Conservation (phyloP, 1,284 basidiomycete genomes). For the Ceratobasidium sp. region DNA sequence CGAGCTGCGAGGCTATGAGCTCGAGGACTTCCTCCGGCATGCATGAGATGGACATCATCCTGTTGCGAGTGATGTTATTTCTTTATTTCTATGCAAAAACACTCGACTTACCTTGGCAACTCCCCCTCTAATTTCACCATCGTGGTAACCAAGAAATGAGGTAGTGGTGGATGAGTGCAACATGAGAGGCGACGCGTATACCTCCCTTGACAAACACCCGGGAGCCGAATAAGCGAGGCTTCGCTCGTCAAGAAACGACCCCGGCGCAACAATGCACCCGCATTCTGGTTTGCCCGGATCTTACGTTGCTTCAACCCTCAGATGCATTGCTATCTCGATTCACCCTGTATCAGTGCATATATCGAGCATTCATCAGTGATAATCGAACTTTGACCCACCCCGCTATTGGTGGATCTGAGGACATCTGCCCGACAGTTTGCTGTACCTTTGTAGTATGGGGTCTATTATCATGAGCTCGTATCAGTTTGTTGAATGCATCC, state of each 20-base stretch:
- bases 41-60: constrained; percentile 2
- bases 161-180: neutral
- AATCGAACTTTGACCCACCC: neutral
- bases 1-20: constrained; percentile 30
- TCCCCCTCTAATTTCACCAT: too few relatives aligned
- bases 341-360: neutral
- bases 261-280: neutral
- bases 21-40: constrained; percentile 36
- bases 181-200: neutral
- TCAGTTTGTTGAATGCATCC: too few relatives aligned
- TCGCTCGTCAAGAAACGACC: neutral
- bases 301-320: constrained; percentile 1
- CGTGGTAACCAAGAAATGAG: too few relatives aligned
- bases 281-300: neutral
- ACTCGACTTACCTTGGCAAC: too few relatives aligned
- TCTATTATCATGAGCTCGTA: too few relatives aligned
- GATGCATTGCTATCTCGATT: constrained; percentile 12
- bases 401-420: too few relatives aligned
- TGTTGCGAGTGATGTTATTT: neutral
- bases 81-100: too few relatives aligned
- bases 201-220: constrained; percentile 2
- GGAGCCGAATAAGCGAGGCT: constrained; percentile 26
- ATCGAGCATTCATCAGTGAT: constrained; percentile 7
- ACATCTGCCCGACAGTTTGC: too few relatives aligned
- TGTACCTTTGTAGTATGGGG: too few relatives aligned